Conservation (phyloP, 2,329 filamentous ascomycete genomes). For the Orbilia oligospora region DNA sequence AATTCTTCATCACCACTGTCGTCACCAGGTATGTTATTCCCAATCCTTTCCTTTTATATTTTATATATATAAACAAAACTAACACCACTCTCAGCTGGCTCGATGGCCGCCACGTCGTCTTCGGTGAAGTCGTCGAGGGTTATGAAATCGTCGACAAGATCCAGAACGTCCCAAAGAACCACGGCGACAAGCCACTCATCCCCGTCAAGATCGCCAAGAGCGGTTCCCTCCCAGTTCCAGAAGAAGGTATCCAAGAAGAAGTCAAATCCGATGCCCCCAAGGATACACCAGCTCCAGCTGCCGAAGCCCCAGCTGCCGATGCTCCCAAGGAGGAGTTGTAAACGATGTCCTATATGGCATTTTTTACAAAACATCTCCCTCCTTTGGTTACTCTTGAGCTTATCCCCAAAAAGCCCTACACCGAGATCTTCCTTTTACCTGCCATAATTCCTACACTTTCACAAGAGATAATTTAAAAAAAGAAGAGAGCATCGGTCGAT, state of each 20-base stretch:
- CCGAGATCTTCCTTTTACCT: constrained; percentile 8
- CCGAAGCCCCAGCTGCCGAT: constrained; percentile 72
- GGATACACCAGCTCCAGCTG: constrained; percentile 73
- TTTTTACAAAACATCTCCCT: constrained; percentile 5
- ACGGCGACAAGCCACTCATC: constrained; percentile 78
- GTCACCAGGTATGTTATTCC: constrained; percentile 72
- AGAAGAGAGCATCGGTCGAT: constrained; percentile 13
- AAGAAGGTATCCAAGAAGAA: constrained; percentile 94
- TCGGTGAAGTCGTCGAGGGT: constrained; percentile 89
- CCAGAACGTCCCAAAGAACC: constrained; percentile 77
- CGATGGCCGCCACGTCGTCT: constrained; percentile 87
- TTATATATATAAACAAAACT: constrained; percentile 46
- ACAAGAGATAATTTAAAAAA: constrained; percentile 1
- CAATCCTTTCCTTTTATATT: background rate
- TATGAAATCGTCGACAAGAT: constrained; percentile 85
- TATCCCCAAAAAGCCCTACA: constrained; percentile 6
- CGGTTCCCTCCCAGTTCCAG: constrained; percentile 84
- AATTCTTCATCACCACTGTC: constrained; percentile 92
- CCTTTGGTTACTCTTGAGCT: background rate
- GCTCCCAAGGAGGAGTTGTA: constrained; percentile 44
- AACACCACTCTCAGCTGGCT: constrained; percentile 76
- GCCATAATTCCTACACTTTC: background rate
- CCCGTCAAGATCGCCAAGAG: constrained; percentile 84
- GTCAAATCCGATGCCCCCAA: constrained; percentile 73
- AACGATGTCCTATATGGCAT: background rate